Percentiles rank a stretch among this genome's conserved stretches.
These are phyloP conservation scores for Aspergillus sp. DNA, from an alignment of 2,329 filamentous ascomycete species.

Conservation along the genomic window DNA sequence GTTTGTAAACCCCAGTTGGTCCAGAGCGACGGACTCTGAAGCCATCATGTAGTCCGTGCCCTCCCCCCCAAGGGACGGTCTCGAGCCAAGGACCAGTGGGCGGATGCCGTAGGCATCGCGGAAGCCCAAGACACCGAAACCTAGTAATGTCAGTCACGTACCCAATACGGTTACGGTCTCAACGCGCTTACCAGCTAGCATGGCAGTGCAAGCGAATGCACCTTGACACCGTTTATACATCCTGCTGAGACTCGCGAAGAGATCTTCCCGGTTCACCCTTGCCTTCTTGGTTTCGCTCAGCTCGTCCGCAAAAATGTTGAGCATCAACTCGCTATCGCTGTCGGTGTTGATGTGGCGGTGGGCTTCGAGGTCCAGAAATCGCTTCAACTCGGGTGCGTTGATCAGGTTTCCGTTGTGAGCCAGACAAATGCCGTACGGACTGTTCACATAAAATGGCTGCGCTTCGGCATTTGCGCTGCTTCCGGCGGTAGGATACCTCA, in stretches of 20 bases:
- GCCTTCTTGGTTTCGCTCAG: slow-evolving; percentile 72
- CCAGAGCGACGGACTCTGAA: slow-evolving; percentile 75
- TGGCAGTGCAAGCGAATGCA: slow-evolving; percentile 70
- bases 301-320: slow-evolving; percentile 81
- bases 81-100: slow-evolving; percentile 67
- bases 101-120: slow-evolving; percentile 73
- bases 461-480: slow-evolving; percentile 76
- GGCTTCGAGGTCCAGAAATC: slow-evolving; percentile 65
- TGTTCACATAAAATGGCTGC: slow-evolving; percentile 88
- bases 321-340: slow-evolving; percentile 75
- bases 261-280: slow-evolving; percentile 67
- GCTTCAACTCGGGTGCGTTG: slow-evolving; percentile 61
- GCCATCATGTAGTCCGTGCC: slow-evolving; percentile 82
- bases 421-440: slow-evolving; percentile 71
- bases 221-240: slow-evolving; percentile 67
- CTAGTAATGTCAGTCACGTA: slow-evolving; percentile 25
- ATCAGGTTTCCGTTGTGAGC: slow-evolving; percentile 85
- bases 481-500: slow-evolving; percentile 83
- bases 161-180: neutral
- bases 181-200: slow-evolving; percentile 65
- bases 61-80: slow-evolving; percentile 55
- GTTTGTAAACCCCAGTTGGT: slow-evolving; percentile 68
- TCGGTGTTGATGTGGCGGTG: slow-evolving; percentile 86
- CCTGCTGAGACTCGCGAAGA: slow-evolving; percentile 60
- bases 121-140: slow-evolving; percentile 73